phyloP scores from a whole-genome alignment of 2,329 filamentous ascomycete genomes.

The Orbilia quercus region DNA sequence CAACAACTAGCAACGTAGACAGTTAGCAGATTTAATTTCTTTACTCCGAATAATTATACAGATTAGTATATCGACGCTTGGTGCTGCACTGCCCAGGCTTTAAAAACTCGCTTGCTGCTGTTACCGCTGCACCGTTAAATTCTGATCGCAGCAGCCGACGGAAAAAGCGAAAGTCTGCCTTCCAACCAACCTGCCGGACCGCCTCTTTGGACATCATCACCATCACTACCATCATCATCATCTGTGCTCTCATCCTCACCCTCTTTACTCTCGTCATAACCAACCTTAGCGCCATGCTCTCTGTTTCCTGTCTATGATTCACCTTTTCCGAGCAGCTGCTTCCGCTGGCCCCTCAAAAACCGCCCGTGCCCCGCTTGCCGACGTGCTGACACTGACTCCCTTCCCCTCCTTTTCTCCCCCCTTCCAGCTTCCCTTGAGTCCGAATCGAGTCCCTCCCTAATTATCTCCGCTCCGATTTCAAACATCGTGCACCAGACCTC shows the following conservation, averaged over 20 bases:
- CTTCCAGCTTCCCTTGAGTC: not conserved
- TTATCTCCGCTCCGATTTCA: constrained; percentile 27
- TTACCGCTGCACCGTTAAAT: constrained; percentile 20
- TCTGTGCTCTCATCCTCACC: too few relatives aligned
- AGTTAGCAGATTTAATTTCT: too few relatives aligned
- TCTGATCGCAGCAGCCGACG: constrained; percentile 2
- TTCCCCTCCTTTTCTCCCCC: constrained; percentile 45
- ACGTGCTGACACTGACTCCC: constrained; percentile 21
- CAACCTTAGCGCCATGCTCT: constrained; percentile 17
- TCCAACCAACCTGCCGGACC: constrained; percentile 50
- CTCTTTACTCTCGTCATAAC: too few relatives aligned
- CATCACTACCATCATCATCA: too few relatives aligned
- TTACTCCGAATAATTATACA: too few relatives aligned
- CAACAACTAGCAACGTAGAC: too few relatives aligned
- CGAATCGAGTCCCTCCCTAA: constrained; percentile 29
- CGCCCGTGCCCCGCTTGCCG: constrained; percentile 43
- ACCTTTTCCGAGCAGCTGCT: constrained; percentile 27
- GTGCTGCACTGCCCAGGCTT: too few relatives aligned
- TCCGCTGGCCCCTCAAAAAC: constrained; percentile 48
- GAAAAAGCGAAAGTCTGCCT: constrained; percentile 41
- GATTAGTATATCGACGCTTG: too few relatives aligned
- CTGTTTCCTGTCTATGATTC: constrained; percentile 35
- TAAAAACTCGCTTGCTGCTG: constrained; percentile 53
- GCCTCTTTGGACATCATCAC: constrained; percentile 31
- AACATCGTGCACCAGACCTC: constrained; percentile 17